Base-by-base conservation (phyloP, 805 yeast genomes). In the Hagleromyces aurorensis region DNA sequence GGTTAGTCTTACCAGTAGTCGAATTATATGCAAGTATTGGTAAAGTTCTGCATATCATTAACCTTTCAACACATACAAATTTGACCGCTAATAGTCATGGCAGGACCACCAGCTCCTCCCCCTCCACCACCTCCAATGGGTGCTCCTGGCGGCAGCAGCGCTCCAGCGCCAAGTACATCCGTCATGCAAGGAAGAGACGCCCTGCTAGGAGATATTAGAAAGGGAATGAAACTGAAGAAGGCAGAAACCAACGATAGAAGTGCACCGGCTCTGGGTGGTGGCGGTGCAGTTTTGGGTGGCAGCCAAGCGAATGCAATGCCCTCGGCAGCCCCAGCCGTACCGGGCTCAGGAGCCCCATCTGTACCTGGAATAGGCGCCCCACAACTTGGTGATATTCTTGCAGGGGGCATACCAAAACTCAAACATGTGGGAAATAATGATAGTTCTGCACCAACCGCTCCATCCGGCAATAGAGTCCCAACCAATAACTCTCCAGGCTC, bases 381-480 rank as follows among this genome's bases (percentile, higher is more conserved):
- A 8, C 57, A 55, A 33, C 27, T 52, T 22, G 56, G 55, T 23
- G 58, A 50, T 32, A 46, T 53, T 12, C 33, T 55, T 13, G 85
- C 91, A 3, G 83, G 79, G 5, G 93, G 93, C 1, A 66, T 83
- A 55, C 91, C 93, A 6, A 78, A 78, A 46, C 62, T 82, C 37
- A 73, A 70, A 34, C 70, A 69, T 35, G 48, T 65, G 20, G 54
- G 48, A n/a, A 61, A 60, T 10, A 52, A 55, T 23, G 52, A 48
- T 6, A 36, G 38, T 17, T 65, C 66, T 1, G 39, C 46, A 6
- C 44, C 61, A 10, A 19, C 33, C 20, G 65, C 67, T 2, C 70
- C 71, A 6, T 37, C 45, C 19, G 50, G 61, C 19, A 68, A 69
- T 13, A 25, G 44, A 9, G 43, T 58, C 8, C 59, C 66, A 15